Evolutionary conservation across 1,139 yeast genomes (phyloP).

Genomic region (Pneumocystis canis): DNA sequence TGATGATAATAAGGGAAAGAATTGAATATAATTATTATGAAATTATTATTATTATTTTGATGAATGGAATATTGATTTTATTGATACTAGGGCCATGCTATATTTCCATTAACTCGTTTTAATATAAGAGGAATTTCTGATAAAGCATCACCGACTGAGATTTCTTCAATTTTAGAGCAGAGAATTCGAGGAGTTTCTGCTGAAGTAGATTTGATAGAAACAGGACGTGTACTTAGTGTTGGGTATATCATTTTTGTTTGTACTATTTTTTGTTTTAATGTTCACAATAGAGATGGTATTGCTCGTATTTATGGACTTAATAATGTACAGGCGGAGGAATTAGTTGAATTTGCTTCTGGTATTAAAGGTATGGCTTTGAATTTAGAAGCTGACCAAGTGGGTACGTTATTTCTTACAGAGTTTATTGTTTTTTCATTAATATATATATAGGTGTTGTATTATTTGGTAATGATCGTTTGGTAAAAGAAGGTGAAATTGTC

Average conservation of each 20-base stretch:
- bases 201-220: slow-evolving; percentile 95
- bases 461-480: slow-evolving; percentile 97
- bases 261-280: not conserved
- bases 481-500: slow-evolving; percentile 98
- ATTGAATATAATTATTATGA: not conserved
- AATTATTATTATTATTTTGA: not conserved
- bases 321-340: slow-evolving; percentile 99
- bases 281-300: slow-evolving; percentile 77
- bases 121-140: slow-evolving; percentile 42
- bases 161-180: slow-evolving; percentile 95
- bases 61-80: not conserved
- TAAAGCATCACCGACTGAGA: slow-evolving; percentile 99
- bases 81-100: not conserved
- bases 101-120: not conserved
- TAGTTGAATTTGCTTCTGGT: slow-evolving; percentile 98
- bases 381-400: slow-evolving; percentile 90
- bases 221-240: slow-evolving; percentile 98
- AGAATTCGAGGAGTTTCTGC: slow-evolving; percentile 98
- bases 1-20: not conserved
- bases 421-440: not conserved
- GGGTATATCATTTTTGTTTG: slow-evolving; percentile 38
- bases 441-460: slow-evolving; percentile 83
- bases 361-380: slow-evolving; percentile 99
- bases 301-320: slow-evolving; percentile 99
- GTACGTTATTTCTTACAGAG: not conserved